phyloP scores from a whole-genome alignment of 202 grass and related monocot genomes.

The Eragrostis tef region DNA sequence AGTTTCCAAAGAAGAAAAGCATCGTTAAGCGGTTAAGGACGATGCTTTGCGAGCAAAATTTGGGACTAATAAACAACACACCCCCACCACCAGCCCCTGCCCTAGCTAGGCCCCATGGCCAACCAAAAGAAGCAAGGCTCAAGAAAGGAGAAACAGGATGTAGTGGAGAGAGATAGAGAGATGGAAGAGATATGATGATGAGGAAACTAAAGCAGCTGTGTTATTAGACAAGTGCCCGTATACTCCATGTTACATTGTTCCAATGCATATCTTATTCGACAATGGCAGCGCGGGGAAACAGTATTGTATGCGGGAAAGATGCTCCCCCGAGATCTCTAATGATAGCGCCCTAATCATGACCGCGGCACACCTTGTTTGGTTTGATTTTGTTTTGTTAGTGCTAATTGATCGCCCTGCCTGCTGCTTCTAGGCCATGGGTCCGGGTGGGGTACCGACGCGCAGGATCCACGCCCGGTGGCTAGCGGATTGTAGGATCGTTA shows the following conservation, averaged over 20 bases:
- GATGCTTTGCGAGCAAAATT: conserved; percentile 32
- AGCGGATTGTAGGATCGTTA: background rate
- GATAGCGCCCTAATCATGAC: conserved; percentile 67
- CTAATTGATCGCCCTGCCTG: background rate
- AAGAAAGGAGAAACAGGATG: conserved; percentile 45
- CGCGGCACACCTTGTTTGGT: conserved; percentile 21
- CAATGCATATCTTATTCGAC: conserved; percentile 45
- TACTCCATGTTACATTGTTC: conserved; percentile 62
- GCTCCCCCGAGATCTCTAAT: conserved; percentile 56
- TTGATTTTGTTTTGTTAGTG: background rate
- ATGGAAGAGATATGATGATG: conserved; percentile 17
- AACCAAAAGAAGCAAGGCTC: conserved; percentile 54
- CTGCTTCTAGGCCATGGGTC: conserved; percentile 4
- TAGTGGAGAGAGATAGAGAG: conserved; percentile 48
- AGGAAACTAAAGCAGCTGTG: background rate
- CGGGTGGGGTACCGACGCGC: background rate
- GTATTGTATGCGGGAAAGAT: conserved; percentile 53
- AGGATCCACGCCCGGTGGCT: background rate
- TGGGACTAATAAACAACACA: conserved; percentile 41
- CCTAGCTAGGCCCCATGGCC: conserved; percentile 1
- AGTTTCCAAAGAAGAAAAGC: conserved; percentile 31
- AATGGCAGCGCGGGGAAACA: conserved; percentile 11
- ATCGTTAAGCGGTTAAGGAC: conserved; percentile 36
- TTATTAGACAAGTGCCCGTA: conserved; percentile 32
- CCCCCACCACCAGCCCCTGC: background rate